Evolutionary conservation across 179 eudicot species (phyloP), one percentile per base, ranked within the genome.

Genomic region (Pouteria campechiana): DNA sequence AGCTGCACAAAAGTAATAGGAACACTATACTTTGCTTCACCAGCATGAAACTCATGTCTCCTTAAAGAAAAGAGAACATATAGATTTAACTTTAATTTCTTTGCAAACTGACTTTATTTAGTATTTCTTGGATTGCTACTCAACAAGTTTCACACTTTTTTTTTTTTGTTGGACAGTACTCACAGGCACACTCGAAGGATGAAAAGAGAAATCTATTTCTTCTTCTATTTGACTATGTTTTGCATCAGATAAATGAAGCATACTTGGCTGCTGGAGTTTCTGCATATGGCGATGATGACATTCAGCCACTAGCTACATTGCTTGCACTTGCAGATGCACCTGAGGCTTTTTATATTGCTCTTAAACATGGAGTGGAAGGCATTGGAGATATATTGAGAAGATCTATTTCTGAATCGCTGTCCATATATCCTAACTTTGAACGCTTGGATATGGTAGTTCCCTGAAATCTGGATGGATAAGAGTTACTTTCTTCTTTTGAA

Each of bases 241-340:
- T 82, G 56, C 78, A 86, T 75, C 80, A 77, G 60, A 82, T 86
- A 54, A 81, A 75, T 60, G 76, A 67, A 47, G 46, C 73, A 51
- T 75, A 85, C 64, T 49, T 52, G 33, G 77, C 82, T 42, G 40
- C 60, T 59, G 98, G 98, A 35, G 64, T 58, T 37, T 69, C 84
- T 15, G 98, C 85, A 63, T 78, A 74, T 54, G 73, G 76, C 37
- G 70, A 61, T 55, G 87, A 64, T 42, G 98, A 90, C 62, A 79
- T 86, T 57, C 95, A 73, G 61, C 81, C 79, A 20, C 70, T 90
- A 68, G 96, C 94, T 20, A 65, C 76, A 19, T 64, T 81, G 68
- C 95, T 90, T 23, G 73, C 74, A 60, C 86, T 78, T 60, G 95
- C 87, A 42, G 84, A 90, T 58, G 98, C 93, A 46, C 86, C 98